Conservation (phyloP, 331 rosid genomes). For the Erythrophleum ivorense region DNA sequence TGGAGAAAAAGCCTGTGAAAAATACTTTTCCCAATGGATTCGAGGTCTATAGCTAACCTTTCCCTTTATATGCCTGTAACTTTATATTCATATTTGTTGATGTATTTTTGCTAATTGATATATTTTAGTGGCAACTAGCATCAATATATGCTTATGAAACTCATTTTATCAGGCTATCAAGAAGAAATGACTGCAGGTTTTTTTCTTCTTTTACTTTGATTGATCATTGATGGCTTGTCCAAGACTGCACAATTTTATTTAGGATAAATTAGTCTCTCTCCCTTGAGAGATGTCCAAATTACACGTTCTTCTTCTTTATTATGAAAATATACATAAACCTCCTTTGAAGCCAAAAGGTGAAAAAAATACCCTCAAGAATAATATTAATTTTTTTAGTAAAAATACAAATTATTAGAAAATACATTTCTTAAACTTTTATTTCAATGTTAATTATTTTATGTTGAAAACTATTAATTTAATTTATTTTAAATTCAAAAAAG, state of each 20-base stretch:
- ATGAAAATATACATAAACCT: not conserved
- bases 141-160: not conserved
- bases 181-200: not conserved
- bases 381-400: not conserved
- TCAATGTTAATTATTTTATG: too few species aligned
- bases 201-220: not conserved
- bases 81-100: conserved; percentile 4
- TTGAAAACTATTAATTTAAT: too few species aligned
- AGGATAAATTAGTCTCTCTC: not conserved
- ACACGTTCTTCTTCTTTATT: not conserved
- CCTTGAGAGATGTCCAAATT: not conserved
- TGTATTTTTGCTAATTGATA: conserved; percentile 16
- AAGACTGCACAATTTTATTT: conserved; percentile 23
- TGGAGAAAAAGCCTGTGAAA: conserved; percentile 51
- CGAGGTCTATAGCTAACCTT: conserved; percentile 61
- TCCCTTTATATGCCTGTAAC: conserved; percentile 18
- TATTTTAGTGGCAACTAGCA: conserved; percentile 15
- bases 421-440: not conserved
- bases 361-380: not conserved
- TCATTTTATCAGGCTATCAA: not conserved
- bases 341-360: not conserved
- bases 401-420: not conserved
- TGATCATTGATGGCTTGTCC: conserved; percentile 11
- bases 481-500: not conserved
- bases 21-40: conserved; percentile 72